Evolutionary conservation across 1,284 basidiomycete species (phyloP).

Genomic region (Melampsora larici-populina): DNA sequence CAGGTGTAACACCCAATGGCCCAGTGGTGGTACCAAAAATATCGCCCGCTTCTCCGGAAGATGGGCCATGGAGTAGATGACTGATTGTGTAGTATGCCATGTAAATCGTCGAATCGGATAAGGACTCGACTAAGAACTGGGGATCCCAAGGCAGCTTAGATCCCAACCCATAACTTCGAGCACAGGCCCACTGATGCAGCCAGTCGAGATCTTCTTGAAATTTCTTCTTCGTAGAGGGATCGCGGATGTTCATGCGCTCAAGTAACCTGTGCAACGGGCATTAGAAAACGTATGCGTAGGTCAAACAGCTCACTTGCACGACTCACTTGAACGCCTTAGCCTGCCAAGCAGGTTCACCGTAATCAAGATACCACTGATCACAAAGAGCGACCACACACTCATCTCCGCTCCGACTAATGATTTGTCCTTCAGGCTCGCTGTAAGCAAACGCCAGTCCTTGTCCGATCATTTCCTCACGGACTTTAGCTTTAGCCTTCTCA

Average conservation of each 20-base stretch:
- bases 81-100: constrained; percentile 98
- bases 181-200: constrained; percentile 99
- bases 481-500: constrained; percentile 85
- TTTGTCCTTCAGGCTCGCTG: constrained; percentile 89
- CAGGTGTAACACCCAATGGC: constrained; percentile 75
- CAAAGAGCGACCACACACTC: constrained; percentile 97
- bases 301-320: background rate
- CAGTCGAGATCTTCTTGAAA: constrained; percentile 91
- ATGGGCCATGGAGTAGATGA: constrained; percentile 67
- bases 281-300: constrained; percentile 3
- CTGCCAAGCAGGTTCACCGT: constrained; percentile 87
- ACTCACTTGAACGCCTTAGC: constrained; percentile 75
- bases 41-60: constrained; percentile 54
- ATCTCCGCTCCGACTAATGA: constrained; percentile 83
- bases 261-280: constrained; percentile 63
- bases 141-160: constrained; percentile 96
- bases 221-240: constrained; percentile 78
- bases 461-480: constrained; percentile 78
- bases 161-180: constrained; percentile 91
- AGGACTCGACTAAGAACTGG: constrained; percentile 90
- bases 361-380: constrained; percentile 99
- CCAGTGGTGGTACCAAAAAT: constrained; percentile 77
- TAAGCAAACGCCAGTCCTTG: constrained; percentile 78
- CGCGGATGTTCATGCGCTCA: constrained; percentile 83
- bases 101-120: constrained; percentile 98